phyloP scores from a whole-genome alignment of 441 rosid species.

The Croton laevigatus region DNA sequence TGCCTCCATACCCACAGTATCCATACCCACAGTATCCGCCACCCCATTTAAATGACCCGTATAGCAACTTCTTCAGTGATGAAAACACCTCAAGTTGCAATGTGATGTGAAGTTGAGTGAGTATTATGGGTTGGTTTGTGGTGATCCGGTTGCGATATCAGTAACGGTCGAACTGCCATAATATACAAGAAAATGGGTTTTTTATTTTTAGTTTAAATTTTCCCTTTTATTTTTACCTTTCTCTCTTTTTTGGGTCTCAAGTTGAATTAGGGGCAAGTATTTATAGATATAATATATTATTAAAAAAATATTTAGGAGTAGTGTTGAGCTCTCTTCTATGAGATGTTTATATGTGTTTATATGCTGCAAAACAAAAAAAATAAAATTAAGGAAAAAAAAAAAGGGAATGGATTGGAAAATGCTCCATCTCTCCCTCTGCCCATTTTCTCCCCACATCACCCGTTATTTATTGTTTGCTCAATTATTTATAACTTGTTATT shows the following conservation, averaged over 20 bases:
- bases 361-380: constrained; percentile 33
- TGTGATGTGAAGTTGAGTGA: constrained; percentile 52
- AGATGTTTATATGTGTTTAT: constrained; percentile 59
- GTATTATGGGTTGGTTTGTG: constrained; percentile 24
- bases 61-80: constrained; percentile 65
- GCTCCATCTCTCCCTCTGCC: constrained; percentile 24
- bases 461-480: neutral
- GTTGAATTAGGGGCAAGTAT: constrained; percentile 38
- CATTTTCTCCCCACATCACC: constrained; percentile 5
- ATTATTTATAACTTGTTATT: no score
- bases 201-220: constrained; percentile 27
- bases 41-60: constrained; percentile 41
- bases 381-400: constrained; percentile 2
- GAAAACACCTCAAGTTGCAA: constrained; percentile 87
- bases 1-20: constrained; percentile 50
- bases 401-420: constrained; percentile 4
- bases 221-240: constrained; percentile 3
- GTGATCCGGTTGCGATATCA: constrained; percentile 25
- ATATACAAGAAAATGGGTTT: constrained; percentile 53
- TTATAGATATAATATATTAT: constrained; percentile 33
- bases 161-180: constrained; percentile 41
- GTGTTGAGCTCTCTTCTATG: constrained; percentile 13
- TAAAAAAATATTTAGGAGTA: constrained; percentile 24
- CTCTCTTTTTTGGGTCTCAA: constrained; percentile 30
- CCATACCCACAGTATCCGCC: constrained; percentile 41